Percentiles rank a stretch among this genome's conserved stretches.
Conservation (phyloP, 1,284 basidiomycete genomes). For the Pisolithus thermaeus region DNA sequence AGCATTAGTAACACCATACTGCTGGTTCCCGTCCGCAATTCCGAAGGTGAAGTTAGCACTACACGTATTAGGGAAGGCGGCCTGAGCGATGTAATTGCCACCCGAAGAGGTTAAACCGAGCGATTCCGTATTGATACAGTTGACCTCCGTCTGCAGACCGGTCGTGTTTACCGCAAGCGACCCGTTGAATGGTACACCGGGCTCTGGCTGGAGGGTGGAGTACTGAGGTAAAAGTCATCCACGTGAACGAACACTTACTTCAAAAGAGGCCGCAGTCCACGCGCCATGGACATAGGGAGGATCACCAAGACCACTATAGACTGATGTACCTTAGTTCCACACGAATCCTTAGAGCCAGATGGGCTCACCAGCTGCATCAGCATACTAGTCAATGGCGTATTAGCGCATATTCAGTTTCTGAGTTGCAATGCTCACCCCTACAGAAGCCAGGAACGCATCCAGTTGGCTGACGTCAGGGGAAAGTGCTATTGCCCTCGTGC, state of each 20-base stretch:
- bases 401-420: background rate
- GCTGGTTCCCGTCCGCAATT: background rate
- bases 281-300: slow-evolving; percentile 45
- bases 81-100: background rate
- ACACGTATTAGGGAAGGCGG: slow-evolving; percentile 5
- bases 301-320: slow-evolving; percentile 41
- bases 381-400: slow-evolving; percentile 28
- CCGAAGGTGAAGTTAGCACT: background rate
- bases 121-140: slow-evolving; percentile 39
- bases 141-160: slow-evolving; percentile 42
- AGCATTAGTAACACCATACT: background rate
- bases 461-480: slow-evolving; percentile 38
- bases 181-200: slow-evolving; percentile 41
- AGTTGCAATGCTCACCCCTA: slow-evolving; percentile 39
- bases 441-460: slow-evolving; percentile 50
- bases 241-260: slow-evolving; percentile 25
- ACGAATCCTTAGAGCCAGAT: background rate
- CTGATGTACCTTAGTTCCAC: slow-evolving; percentile 28
- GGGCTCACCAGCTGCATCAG: slow-evolving; percentile 34
- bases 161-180: slow-evolving; percentile 48
- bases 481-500: slow-evolving; percentile 38
- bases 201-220: slow-evolving; percentile 28
- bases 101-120: slow-evolving; percentile 10
- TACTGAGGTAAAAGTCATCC: background rate
- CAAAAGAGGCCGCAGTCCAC: slow-evolving; percentile 49